phyloP scores from a whole-genome alignment of 768 basidiomycete species.

The Lenzites betulinus region DNA sequence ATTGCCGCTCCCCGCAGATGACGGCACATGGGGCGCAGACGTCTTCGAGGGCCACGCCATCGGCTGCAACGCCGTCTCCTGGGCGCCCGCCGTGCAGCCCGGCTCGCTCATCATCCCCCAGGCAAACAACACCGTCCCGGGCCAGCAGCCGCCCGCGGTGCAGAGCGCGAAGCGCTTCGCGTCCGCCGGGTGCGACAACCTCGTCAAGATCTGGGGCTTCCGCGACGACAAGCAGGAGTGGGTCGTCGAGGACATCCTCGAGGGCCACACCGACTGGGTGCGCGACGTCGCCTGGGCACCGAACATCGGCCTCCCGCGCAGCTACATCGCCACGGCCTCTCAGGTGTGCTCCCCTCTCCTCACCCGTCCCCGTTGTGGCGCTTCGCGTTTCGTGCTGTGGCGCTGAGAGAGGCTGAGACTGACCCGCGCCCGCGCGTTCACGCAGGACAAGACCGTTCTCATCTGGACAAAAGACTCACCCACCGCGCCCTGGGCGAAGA shows the following conservation, averaged over 20 bases:
- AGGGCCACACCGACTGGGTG: constrained; percentile 97
- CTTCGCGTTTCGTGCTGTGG: too few relatives aligned
- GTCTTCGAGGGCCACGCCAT: constrained; percentile 96
- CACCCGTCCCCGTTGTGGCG: too few relatives aligned
- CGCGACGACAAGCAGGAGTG: constrained; percentile 86
- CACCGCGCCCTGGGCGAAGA: constrained; percentile 76
- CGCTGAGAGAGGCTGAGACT: too few relatives aligned
- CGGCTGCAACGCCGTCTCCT: constrained; percentile 95
- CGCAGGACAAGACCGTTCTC: constrained; percentile 78
- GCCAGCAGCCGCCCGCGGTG: constrained; percentile 41
- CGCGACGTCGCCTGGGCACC: constrained; percentile 99
- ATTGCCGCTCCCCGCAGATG: constrained; percentile 54
- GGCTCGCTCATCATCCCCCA: constrained; percentile 81
- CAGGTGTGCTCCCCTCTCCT: constrained; percentile 59
- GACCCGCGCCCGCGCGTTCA: background rate
- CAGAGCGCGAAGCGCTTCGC: constrained; percentile 85
- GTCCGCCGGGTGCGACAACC: constrained; percentile 93
- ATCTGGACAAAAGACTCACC: constrained; percentile 90
- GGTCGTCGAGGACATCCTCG: constrained; percentile 87
- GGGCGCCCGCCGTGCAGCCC: constrained; percentile 91
- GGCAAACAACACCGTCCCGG: constrained; percentile 48
- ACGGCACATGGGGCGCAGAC: constrained; percentile 94
- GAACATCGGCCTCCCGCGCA: constrained; percentile 90
- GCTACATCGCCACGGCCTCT: constrained; percentile 94
- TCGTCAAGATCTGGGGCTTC: constrained; percentile 93